Conservation (phyloP, 371 early-diverging fungal species). For the Actinomortierella wolfii region DNA sequence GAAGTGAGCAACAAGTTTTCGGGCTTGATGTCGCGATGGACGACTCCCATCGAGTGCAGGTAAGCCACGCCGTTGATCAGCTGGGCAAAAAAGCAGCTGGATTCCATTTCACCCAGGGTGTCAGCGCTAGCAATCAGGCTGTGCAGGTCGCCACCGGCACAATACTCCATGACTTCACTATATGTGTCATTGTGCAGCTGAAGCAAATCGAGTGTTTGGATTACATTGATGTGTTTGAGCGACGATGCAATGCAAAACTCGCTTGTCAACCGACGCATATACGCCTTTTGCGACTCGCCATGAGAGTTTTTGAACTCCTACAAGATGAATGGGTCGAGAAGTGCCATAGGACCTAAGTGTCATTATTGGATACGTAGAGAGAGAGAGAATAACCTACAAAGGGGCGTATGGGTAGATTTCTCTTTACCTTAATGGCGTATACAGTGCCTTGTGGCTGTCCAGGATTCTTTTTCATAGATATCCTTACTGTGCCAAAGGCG, state of each 20-base stretch:
- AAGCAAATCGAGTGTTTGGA: conserved; percentile 74
- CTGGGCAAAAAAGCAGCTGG: conserved; percentile 65
- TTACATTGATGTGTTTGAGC: conserved; percentile 70
- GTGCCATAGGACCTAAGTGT: not conserved
- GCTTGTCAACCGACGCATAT: conserved; percentile 67
- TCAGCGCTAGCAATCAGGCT: conserved; percentile 53
- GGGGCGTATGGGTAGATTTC: not conserved
- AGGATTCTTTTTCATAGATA: conserved; percentile 14
- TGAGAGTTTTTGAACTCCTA: conserved; percentile 66
- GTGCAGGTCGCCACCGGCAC: conserved; percentile 69
- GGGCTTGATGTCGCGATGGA: conserved; percentile 80
- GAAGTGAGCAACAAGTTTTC: conserved; percentile 80
- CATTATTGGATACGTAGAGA: not conserved
- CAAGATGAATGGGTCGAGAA: conserved; percentile 6
- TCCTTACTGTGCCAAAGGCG: conserved; percentile 21
- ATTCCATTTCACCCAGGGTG: conserved; percentile 50
- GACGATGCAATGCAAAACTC: conserved; percentile 77
- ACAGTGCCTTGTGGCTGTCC: conserved; percentile 16
- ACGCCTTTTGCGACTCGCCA: conserved; percentile 62
- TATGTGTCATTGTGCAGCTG: conserved; percentile 61
- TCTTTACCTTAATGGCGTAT: conserved; percentile 28
- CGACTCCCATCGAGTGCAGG: conserved; percentile 69
- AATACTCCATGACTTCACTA: conserved; percentile 76
- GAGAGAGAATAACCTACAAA: not conserved
- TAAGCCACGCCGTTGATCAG: conserved; percentile 68